Conservation (phyloP, 2,329 filamentous ascomycete genomes). For the Torrubiella hemipterigena region DNA sequence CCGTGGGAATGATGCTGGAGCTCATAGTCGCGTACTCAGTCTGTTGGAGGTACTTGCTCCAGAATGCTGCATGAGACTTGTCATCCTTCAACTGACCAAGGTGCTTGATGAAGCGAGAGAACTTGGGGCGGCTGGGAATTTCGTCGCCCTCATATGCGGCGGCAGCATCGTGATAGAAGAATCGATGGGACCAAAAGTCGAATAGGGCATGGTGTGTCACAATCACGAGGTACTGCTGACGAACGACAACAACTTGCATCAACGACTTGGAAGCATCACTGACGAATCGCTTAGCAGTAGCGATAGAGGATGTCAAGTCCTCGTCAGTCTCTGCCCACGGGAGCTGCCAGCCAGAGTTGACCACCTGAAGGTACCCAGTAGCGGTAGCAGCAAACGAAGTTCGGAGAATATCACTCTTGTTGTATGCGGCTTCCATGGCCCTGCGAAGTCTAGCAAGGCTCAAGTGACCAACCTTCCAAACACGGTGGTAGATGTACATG, state of each 20-base stretch:
- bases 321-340: neutral
- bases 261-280: neutral
- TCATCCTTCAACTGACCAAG: neutral
- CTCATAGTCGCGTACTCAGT: neutral
- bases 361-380: neutral
- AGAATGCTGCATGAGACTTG: neutral
- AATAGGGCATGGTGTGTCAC: slow-evolving; percentile 20
- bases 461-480: slow-evolving; percentile 7
- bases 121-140: neutral
- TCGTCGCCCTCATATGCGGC: neutral
- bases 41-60: neutral
- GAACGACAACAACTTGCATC: too few relatives aligned
- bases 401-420: slow-evolving; percentile 7
- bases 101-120: slow-evolving; percentile 6
- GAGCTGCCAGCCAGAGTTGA: neutral
- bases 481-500: slow-evolving; percentile 9
- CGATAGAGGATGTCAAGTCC: neutral
- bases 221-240: slow-evolving; percentile 15
- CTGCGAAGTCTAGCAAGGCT: slow-evolving; percentile 5
- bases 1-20: neutral
- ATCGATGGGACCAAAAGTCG: slow-evolving; percentile 19
- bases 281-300: neutral
- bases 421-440: slow-evolving; percentile 8
- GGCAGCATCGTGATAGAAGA: slow-evolving; percentile 14
- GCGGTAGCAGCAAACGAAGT: slow-evolving; percentile 8